Percentiles rank a stretch among this genome's conserved stretches.
Evolutionary conservation across 106 monocot species (phyloP).

Genomic region (Dendrobium nobile): DNA sequence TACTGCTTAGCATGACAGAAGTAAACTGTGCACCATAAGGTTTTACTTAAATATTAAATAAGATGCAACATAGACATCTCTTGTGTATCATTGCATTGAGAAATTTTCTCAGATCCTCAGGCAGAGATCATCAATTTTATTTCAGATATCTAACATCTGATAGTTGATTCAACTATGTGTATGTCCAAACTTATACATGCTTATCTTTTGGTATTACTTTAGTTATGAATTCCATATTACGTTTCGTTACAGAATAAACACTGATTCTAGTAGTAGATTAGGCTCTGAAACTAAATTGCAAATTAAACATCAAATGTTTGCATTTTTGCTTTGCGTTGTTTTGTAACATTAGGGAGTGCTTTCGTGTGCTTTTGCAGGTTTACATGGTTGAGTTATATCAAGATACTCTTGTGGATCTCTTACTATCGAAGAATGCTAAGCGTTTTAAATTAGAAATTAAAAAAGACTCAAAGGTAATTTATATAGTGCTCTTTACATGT

Average conservation of each 20-base stretch:
- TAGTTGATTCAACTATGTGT: background rate
- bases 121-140: background rate
- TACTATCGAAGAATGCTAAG: constrained; percentile 72
- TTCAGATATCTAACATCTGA: background rate
- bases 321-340: background rate
- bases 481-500: background rate
- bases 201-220: background rate
- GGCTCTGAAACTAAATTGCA: background rate
- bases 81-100: background rate
- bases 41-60: background rate
- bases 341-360: background rate
- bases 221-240: background rate
- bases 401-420: constrained; percentile 86
- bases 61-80: background rate
- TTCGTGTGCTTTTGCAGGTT: constrained; percentile 32
- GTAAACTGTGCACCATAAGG: background rate
- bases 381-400: constrained; percentile 99
- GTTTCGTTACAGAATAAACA: background rate
- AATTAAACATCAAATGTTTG: background rate
- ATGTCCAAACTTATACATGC: background rate
- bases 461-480: constrained; percentile 83
- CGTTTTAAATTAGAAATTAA: constrained; percentile 79
- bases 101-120: background rate
- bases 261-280: background rate
- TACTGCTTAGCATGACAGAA: background rate